Evolutionary conservation across 2,329 filamentous ascomycete species (phyloP).

Genomic region (Scedosporium aurantiacum): DNA sequence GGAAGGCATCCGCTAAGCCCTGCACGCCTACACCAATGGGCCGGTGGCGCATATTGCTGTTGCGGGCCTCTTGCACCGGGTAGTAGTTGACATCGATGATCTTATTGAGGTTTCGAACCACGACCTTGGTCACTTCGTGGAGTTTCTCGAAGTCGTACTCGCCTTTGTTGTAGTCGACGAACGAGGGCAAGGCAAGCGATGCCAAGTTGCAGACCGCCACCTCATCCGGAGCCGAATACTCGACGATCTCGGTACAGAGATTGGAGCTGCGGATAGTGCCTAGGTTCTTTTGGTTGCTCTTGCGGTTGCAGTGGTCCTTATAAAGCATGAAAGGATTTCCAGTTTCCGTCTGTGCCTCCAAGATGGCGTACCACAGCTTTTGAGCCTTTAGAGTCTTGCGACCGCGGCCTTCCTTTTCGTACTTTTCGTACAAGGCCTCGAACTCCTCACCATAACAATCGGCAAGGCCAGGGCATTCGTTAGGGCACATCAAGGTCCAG

Average conservation of each 20-base stretch:
- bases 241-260: constrained; percentile 95
- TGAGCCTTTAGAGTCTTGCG: constrained; percentile 90
- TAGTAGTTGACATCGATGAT: constrained; percentile 99
- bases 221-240: constrained; percentile 95
- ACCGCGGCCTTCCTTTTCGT: constrained; percentile 78
- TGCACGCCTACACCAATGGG: constrained; percentile 95
- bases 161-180: constrained; percentile 74
- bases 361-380: constrained; percentile 98
- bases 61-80: constrained; percentile 84
- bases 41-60: constrained; percentile 95
- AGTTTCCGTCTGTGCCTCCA: constrained; percentile 97
- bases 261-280: constrained; percentile 98
- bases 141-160: constrained; percentile 94
- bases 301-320: constrained; percentile 96
- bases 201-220: constrained; percentile 98
- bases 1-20: constrained; percentile 94
- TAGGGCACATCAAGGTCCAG: constrained; percentile 98
- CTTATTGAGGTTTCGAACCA: constrained; percentile 92
- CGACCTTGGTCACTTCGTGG: constrained; percentile 84
- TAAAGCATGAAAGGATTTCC: constrained; percentile 99
- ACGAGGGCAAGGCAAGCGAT: constrained; percentile 83
- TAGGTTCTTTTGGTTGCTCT: constrained; percentile 99
- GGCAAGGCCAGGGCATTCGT: constrained; percentile 87
- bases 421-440: constrained; percentile 84
- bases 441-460: constrained; percentile 98